Base-by-base conservation (phyloP, 306 rosid species). In the Vachellia pachyceras region DNA sequence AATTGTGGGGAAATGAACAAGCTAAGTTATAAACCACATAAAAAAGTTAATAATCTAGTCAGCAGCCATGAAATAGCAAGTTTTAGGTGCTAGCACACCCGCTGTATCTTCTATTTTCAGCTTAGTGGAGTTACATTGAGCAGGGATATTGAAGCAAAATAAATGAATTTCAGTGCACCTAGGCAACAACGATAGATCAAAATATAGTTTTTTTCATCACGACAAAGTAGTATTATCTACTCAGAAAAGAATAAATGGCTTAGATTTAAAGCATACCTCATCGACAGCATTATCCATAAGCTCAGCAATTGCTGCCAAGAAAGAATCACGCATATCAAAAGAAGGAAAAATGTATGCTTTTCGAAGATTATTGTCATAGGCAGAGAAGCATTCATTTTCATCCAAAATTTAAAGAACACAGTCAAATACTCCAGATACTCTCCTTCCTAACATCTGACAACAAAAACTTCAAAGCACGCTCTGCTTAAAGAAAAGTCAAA, bases 241-340 rank as follows among this genome's bases (percentile, higher is more conserved):
- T 36, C 63, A 80, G 66, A 63, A 39, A 89, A 74, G 50, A 78
- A 73, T 80, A 55, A 7, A 72, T 39, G 73, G 44, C 20, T 70
- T 79, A 25, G 36, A 64, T 70, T 60, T 39, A 36, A 67, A 80
- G 0, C 81, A 72, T 82, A 95, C 99, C 99, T 95, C 97, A 70
- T 95, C 99, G 71, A 95, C 95, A 57, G 95, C 97, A 87, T 93
- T 93, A 79, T 95, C 99, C 91, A 95, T 81, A 17, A 95, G 95
- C 90, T 95, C 99, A 77, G 97, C 97, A 84, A 95, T 93, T 47
- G 98, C 98, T 95, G 97, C 84, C 82, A 84, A 82, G 39, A 82
- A 80, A 18, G 57, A 80, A 69, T 80, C 64, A 73, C 44, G 44
- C 35, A 61, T 40, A 77, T 29, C 42, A 74, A 8, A 55, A 35